phyloP scores from a whole-genome alignment of 2,329 filamentous ascomycete genomes.

The Claviceps lovelessii region DNA sequence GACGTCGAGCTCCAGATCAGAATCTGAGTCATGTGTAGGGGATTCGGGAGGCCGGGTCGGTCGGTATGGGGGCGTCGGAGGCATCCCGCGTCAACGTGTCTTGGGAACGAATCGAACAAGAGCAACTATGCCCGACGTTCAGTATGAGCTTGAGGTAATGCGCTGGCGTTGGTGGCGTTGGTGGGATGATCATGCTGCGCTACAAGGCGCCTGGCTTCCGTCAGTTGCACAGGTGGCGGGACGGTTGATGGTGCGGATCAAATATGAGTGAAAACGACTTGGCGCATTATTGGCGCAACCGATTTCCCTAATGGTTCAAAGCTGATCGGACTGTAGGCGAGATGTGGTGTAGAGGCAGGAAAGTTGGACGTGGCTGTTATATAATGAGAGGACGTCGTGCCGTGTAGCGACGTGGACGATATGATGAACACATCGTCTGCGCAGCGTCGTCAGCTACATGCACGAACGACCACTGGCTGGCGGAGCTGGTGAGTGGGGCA shows the following conservation, averaged over 20 bases:
- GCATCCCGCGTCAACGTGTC: conserved; percentile 33
- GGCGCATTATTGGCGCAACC: conserved; percentile 1
- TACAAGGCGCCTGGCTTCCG: not conserved
- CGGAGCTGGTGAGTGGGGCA: not conserved
- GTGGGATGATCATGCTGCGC: conserved; percentile 10
- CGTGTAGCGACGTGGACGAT: not conserved
- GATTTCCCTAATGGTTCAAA: not conserved
- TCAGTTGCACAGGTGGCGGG: not conserved
- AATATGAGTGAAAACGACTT: conserved; percentile 5
- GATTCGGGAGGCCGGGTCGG: conserved; percentile 42
- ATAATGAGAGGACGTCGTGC: not conserved
- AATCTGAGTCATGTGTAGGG: conserved; percentile 56
- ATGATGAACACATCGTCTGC: not conserved
- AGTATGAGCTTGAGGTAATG: conserved; percentile 6
- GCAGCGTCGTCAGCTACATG: not conserved
- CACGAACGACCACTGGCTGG: not conserved
- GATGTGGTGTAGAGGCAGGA: not conserved
- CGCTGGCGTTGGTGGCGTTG: conserved; percentile 7
- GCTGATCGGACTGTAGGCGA: not conserved
- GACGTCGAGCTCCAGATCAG: conserved; percentile 58
- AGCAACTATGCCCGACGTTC: conserved; percentile 6
- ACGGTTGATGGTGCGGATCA: not conserved
- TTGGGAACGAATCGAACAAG: not conserved
- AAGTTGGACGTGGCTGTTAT: not conserved
- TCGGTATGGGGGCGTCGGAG: conserved; percentile 37